These are phyloP conservation scores for Heterobasidion parviporum DNA, from an alignment of 1,284 basidiomycete species.

Conservation along the genomic window DNA sequence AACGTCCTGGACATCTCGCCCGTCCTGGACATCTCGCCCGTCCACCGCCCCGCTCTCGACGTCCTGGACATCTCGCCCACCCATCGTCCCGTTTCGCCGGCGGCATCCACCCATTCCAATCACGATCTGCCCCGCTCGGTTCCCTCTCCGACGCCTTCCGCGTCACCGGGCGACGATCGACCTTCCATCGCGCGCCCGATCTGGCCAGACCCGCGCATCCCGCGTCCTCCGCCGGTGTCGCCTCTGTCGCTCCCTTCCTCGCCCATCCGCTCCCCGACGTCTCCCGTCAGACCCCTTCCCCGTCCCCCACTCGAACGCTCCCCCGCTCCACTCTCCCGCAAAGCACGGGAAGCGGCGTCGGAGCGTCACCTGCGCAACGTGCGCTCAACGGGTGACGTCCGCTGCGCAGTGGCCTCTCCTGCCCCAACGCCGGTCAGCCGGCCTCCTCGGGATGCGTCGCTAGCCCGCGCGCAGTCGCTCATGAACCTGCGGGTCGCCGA, in stretches of 20 bases:
- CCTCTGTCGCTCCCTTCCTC: neutral
- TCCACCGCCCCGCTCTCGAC: neutral
- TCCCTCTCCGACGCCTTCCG: neutral
- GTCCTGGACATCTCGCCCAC: constrained; percentile 11
- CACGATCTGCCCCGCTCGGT: neutral
- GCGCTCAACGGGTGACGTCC: constrained; percentile 9
- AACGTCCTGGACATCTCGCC: constrained; percentile 12
- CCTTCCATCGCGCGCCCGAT: neutral
- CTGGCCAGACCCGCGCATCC: neutral
- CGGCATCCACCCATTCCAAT: neutral
- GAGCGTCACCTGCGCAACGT: neutral
- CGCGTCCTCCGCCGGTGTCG: neutral
- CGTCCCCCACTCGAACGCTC: neutral
- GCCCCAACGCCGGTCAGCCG: neutral
- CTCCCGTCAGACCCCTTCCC: neutral
- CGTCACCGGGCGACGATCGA: neutral
- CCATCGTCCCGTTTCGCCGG: constrained; percentile 1
- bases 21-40: neutral
- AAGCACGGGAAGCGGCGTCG: constrained; percentile 1
- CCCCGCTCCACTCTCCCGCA: constrained; percentile 1
- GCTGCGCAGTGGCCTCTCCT: neutral
- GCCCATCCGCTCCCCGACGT: neutral
- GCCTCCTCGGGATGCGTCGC: neutral
- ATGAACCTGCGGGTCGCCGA: neutral
- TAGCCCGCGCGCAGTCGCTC: constrained; percentile 5